Evolutionary conservation across 441 rosid species (phyloP), one percentile per base, ranked within the genome.

Genomic region (Adansonia gregorii): DNA sequence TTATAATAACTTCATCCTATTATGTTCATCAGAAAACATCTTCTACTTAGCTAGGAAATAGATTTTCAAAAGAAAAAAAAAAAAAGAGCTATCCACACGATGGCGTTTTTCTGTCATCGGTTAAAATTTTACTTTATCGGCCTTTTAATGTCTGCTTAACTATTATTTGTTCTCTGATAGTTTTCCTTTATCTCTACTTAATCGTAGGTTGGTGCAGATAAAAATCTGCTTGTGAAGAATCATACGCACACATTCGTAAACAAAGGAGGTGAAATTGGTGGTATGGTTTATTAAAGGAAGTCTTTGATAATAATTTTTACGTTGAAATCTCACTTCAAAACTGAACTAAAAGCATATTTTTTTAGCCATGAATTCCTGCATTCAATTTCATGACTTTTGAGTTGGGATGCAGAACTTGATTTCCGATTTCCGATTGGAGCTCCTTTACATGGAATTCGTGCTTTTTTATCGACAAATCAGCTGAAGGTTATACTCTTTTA

Each of bases 241-340:
- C 99, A 96, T 72, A 91, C 98, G 83, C 99, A 96, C 81, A 93
- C 99, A 45, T 95, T 96, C 80, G 97, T 96, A 51, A 96, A 96
- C 88, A 93, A 89, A 82, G 95, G 93, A 9, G 92, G 98, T 56
- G 83, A 87, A 54, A 85, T 94, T 83, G 99, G 99, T 54, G 99
- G 99, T 93, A 81, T 52, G 81, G 7, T 79, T 79, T 46, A 54
- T 39, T 76, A 59, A 70, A 60, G 35, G 56, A 45, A 65, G 51
- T 59, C 14, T 54, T 9, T 41, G n/a, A 46, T 56, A 46, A 9
- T 12, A 49, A 6, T 35, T 71, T 78, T 3, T 35, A 22, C 22
- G 7, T n/a, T 72, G 3, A 9, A 8, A 14, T 64, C 73, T 68
- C 14, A 10, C 41, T 63, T 63, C 54, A 45, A 39, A 58, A 68